These are phyloP conservation scores for Pinus taeda DNA, from an alignment of 75 land plant genomes.

Conservation along the genomic window DNA sequence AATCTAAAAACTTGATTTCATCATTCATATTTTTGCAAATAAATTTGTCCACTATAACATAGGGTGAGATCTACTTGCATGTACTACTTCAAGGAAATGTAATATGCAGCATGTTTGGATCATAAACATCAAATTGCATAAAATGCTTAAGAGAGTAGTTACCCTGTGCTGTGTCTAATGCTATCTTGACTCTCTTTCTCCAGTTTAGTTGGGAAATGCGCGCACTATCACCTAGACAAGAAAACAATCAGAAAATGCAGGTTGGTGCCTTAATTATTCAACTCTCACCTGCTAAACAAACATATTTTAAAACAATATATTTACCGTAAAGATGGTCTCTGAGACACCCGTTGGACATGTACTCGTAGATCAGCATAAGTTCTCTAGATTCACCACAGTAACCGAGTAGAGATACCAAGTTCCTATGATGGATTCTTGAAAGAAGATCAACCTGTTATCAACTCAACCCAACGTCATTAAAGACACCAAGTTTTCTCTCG, in stretches of 20 bases:
- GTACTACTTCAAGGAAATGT: no score
- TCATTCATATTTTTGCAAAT: no score
- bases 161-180: slow-evolving; percentile 1
- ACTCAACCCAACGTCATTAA: background rate
- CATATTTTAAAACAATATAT: background rate
- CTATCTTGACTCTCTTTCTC: slow-evolving; percentile 1
- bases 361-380: slow-evolving; percentile 45
- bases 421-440: slow-evolving; percentile 16
- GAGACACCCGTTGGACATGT: slow-evolving; percentile 31
- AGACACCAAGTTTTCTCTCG: no score
- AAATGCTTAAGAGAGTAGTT: background rate
- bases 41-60: no score
- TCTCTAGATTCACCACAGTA: slow-evolving; percentile 28
- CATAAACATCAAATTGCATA: no score
- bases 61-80: no score
- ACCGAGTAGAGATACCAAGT: slow-evolving; percentile 33
- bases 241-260: background rate
- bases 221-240: background rate
- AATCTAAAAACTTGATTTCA: no score
- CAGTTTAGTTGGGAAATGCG: background rate
- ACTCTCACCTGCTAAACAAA: background rate
- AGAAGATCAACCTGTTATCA: slow-evolving; percentile 16
- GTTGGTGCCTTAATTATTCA: background rate
- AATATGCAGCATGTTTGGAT: background rate
- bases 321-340: slow-evolving; percentile 40